Evolutionary conservation across 106 monocot species (phyloP).

Genomic region (Dendrobium catenatum): DNA sequence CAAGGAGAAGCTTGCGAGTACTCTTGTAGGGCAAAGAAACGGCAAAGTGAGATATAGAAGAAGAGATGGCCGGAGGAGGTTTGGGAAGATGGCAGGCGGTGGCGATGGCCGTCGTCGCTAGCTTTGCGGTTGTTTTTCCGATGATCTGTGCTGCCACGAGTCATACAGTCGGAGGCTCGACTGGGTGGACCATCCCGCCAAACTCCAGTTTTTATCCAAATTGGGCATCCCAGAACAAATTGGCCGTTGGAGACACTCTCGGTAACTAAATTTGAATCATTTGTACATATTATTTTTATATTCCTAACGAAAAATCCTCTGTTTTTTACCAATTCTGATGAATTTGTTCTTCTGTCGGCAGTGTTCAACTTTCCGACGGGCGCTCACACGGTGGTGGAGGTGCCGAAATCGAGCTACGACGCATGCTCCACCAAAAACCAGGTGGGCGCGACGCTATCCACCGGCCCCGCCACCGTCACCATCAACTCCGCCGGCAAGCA

Average conservation of each 20-base stretch:
- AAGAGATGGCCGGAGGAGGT: conserved; percentile 6
- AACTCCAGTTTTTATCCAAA: conserved; percentile 11
- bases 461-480: conserved; percentile 26
- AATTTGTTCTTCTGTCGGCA: background rate
- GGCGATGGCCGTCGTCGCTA: background rate
- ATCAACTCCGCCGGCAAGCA: background rate
- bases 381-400: conserved; percentile 19
- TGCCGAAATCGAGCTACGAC: conserved; percentile 20
- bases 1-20: background rate
- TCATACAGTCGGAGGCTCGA: conserved; percentile 21
- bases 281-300: background rate
- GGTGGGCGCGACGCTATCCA: conserved; percentile 10
- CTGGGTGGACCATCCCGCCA: conserved; percentile 13
- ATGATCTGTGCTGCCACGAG: background rate
- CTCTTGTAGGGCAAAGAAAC: background rate
- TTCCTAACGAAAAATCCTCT: background rate
- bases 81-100: background rate
- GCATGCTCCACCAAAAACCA: conserved; percentile 15
- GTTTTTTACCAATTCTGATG: too few relatives aligned
- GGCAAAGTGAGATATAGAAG: background rate
- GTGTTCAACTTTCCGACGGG: conserved; percentile 25
- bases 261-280: conserved; percentile 9
- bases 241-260: conserved; percentile 23
- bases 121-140: background rate
- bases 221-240: conserved; percentile 17